Conservation (phyloP, 805 yeast species). For the Hemisphaericaspora nanyangensis region DNA sequence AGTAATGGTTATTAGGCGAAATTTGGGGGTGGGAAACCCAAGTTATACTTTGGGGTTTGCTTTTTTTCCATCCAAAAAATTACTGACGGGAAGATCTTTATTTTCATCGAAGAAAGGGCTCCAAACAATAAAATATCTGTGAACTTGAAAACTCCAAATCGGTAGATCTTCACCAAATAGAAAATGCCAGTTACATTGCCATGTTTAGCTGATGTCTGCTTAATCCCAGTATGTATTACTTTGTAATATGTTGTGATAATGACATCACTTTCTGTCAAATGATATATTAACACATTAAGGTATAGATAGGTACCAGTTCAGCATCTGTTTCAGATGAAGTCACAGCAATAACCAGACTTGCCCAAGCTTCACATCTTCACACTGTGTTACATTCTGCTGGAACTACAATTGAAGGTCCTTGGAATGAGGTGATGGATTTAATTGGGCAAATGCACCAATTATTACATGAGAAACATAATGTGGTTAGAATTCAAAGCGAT, state of each 20-base stretch:
- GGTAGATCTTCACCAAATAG: too few relatives aligned
- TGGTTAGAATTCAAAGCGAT: slow-evolving; percentile 78
- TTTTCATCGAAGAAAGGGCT: too few relatives aligned
- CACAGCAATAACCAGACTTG: slow-evolving; percentile 61
- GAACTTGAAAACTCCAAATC: too few relatives aligned
- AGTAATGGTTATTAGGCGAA: too few relatives aligned
- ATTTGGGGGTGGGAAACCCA: too few relatives aligned
- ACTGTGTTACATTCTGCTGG: slow-evolving; percentile 87
- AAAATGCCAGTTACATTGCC: slow-evolving; percentile 39
- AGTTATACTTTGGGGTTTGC: too few relatives aligned
- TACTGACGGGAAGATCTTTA: too few relatives aligned
- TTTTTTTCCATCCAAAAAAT: too few relatives aligned
- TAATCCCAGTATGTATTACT: slow-evolving; percentile 50
- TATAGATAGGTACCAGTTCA: slow-evolving; percentile 61
- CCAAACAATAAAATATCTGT: too few relatives aligned
- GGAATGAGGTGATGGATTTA: slow-evolving; percentile 79
- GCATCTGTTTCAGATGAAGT: slow-evolving; percentile 83
- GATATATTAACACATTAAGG: slow-evolving; percentile 25
- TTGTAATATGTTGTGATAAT: too few relatives aligned
- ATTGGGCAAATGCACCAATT: slow-evolving; percentile 75
- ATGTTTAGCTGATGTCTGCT: slow-evolving; percentile 82
- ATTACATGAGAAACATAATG: slow-evolving; percentile 62
- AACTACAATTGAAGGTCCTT: slow-evolving; percentile 88
- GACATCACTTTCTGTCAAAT: too few relatives aligned
- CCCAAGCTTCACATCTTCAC: slow-evolving; percentile 58